Conservation (phyloP, 2,329 filamentous ascomycete species). For the Intubia oerlemansii region DNA sequence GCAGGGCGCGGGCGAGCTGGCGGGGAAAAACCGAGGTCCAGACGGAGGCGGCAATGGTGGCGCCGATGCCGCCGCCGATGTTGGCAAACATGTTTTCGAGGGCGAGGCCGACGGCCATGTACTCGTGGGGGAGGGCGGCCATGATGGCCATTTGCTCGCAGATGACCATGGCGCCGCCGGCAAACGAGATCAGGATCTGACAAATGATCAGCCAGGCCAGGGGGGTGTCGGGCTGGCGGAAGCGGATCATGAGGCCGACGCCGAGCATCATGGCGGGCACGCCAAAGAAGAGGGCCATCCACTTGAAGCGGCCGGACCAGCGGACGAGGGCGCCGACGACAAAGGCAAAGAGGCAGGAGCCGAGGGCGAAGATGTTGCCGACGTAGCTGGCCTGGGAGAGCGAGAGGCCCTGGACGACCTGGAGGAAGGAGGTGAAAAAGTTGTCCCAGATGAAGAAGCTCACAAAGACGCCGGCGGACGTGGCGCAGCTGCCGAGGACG, state of each 20-base stretch:
- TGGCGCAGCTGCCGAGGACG: slow-evolving; percentile 13
- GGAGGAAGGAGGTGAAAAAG: slow-evolving; percentile 8
- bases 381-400: slow-evolving; percentile 8
- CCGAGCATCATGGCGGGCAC: slow-evolving; percentile 31
- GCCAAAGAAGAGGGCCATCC: slow-evolving; percentile 17
- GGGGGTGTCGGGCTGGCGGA: slow-evolving; percentile 24
- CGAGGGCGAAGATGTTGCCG: slow-evolving; percentile 5
- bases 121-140: slow-evolving; percentile 30
- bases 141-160: slow-evolving; percentile 36
- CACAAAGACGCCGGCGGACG: slow-evolving; percentile 4
- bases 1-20: slow-evolving; percentile 26
- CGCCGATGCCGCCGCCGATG: slow-evolving; percentile 35
- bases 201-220: slow-evolving; percentile 32
- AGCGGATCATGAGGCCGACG: slow-evolving; percentile 31
- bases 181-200: slow-evolving; percentile 29
- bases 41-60: slow-evolving; percentile 36
- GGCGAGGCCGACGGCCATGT: slow-evolving; percentile 3
- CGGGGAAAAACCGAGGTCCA: slow-evolving; percentile 35
- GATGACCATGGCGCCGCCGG: slow-evolving; percentile 35
- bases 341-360: slow-evolving; percentile 19
- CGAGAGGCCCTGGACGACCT: slow-evolving; percentile 8
- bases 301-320: slow-evolving; percentile 16
- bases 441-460: slow-evolving; percentile 8
- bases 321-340: slow-evolving; percentile 17
- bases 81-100: slow-evolving; percentile 22